Percentiles rank a stretch among this genome's conserved stretches.
Conservation (phyloP, 805 yeast genomes). For the Metschnikowia gruessii region DNA sequence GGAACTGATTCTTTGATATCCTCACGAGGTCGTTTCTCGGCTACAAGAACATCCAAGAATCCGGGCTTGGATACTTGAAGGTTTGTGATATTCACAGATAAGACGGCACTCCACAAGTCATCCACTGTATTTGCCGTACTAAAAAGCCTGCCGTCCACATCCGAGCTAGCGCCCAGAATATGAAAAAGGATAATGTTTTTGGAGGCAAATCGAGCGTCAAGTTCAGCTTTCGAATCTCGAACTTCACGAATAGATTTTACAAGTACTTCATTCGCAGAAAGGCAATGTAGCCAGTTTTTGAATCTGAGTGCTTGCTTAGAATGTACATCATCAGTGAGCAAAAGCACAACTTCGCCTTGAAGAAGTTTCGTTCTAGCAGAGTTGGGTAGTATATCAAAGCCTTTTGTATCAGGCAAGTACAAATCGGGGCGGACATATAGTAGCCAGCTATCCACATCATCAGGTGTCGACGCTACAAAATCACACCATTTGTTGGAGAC, state of each 20-base stretch:
- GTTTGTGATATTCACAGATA: slow-evolving; percentile 1
- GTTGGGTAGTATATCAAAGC: slow-evolving; percentile 15
- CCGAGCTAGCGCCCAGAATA: neutral
- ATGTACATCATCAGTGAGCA: slow-evolving; percentile 4
- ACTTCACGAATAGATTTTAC: neutral
- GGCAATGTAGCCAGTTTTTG: slow-evolving; percentile 17
- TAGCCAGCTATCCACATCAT: slow-evolving; percentile 25
- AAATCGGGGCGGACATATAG: slow-evolving; percentile 12
- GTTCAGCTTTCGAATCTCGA: neutral
- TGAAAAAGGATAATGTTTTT: neutral
- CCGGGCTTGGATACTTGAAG: neutral
- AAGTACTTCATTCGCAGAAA: slow-evolving; percentile 9
- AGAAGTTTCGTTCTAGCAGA: slow-evolving; percentile 18
- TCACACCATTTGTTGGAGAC: slow-evolving; percentile 27
- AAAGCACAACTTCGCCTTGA: slow-evolving; percentile 7
- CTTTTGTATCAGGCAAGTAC: slow-evolving; percentile 18
- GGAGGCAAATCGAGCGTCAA: neutral
- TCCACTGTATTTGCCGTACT: slow-evolving; percentile 2
- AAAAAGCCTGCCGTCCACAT: neutral
- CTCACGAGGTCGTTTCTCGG: neutral
- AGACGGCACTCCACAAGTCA: slow-evolving; percentile 16
- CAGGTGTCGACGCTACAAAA: slow-evolving; percentile 11
- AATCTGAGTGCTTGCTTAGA: slow-evolving; percentile 9
- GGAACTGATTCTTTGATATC: slow-evolving; percentile 1
- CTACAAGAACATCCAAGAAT: neutral